phyloP scores from a whole-genome alignment of 805 yeast species.

The Scheffersomyces ergatensis region DNA sequence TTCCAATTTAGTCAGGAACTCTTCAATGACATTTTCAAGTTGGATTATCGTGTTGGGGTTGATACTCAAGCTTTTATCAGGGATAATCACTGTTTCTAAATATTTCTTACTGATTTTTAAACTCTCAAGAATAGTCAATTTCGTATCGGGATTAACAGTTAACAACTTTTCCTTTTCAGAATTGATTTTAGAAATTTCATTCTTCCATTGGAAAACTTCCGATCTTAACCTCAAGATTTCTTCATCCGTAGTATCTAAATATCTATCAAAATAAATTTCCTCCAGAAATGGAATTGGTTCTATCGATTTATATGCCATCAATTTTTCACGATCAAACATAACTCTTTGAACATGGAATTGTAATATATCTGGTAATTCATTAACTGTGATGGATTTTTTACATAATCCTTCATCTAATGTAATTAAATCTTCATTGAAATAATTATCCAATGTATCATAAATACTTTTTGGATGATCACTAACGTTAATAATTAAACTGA shows the following conservation, averaged over 20 bases:
- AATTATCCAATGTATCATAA: constrained; percentile 86
- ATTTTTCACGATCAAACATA: constrained; percentile 72
- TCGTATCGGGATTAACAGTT: constrained; percentile 36
- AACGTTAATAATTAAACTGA: constrained; percentile 79
- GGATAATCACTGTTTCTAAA: constrained; percentile 42
- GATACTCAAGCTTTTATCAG: constrained; percentile 31
- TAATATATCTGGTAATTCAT: constrained; percentile 71
- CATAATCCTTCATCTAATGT: constrained; percentile 71
- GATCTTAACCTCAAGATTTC: constrained; percentile 51
- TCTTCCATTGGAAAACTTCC: constrained; percentile 64
- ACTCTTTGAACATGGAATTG: constrained; percentile 96
- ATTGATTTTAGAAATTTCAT: constrained; percentile 44
- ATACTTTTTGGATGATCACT: constrained; percentile 86
- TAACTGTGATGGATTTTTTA: constrained; percentile 68
- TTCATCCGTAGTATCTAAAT: constrained; percentile 65
- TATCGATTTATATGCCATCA: constrained; percentile 76
- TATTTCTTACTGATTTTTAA: constrained; percentile 57
- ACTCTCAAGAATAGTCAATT: constrained; percentile 34
- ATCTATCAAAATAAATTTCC: constrained; percentile 81
- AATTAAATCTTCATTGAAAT: constrained; percentile 72
- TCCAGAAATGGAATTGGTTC: constrained; percentile 82
- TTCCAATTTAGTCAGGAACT: constrained; percentile 46
- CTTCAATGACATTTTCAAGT: constrained; percentile 33
- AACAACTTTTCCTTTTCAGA: constrained; percentile 42
- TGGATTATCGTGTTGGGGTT: constrained; percentile 47